Conservation (phyloP, 768 basidiomycete species). For the Naganishia vishniacii region DNA sequence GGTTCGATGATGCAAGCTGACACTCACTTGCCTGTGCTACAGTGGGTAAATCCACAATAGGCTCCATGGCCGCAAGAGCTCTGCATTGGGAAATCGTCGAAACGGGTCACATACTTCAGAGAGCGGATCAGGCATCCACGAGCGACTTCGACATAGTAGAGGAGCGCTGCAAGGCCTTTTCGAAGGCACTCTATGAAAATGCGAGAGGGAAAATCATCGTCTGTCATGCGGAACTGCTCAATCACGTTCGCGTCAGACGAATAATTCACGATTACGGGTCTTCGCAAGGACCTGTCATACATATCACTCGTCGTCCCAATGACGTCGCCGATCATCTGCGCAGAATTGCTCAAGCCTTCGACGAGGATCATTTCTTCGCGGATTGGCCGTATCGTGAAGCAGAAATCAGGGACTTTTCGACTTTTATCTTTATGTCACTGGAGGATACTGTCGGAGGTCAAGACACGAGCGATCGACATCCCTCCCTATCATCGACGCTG, state of each 20-base stretch:
- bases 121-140: not conserved
- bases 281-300: conserved; percentile 23
- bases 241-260: conserved; percentile 1
- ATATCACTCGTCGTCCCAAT: conserved; percentile 17
- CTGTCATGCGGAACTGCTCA: conserved; percentile 13
- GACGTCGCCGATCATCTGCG: not conserved
- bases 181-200: conserved; percentile 5
- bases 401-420: conserved; percentile 6
- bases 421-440: conserved; percentile 15
- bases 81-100: conserved; percentile 24
- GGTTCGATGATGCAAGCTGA: no score
- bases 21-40: not conserved
- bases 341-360: not conserved
- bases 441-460: conserved; percentile 18
- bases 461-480: conserved; percentile 11
- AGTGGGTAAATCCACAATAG: conserved; percentile 28
- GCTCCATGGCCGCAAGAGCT: conserved; percentile 22
- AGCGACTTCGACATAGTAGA: not conserved
- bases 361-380: not conserved
- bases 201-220: conserved; percentile 23
- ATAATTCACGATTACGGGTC: conserved; percentile 14
- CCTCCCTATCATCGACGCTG: conserved; percentile 9
- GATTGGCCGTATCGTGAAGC: conserved; percentile 19
- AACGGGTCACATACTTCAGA: not conserved
- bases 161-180: not conserved